phyloP scores from a whole-genome alignment of 305 asterid species.

The Fraxinus greggii region DNA sequence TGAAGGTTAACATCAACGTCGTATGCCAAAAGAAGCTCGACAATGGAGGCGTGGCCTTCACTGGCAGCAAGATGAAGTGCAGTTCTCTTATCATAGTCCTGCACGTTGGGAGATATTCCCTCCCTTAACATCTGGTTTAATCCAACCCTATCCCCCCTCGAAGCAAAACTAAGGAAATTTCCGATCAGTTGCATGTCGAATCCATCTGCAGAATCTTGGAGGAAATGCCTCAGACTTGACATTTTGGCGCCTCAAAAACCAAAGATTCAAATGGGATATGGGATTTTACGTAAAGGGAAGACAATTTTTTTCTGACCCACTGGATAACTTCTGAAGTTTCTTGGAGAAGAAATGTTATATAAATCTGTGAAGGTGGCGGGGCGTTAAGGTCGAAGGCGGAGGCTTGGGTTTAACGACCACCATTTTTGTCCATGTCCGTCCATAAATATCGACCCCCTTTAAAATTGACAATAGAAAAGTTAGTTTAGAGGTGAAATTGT shows the following conservation, averaged over 20 bases:
- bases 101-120: constrained; percentile 57
- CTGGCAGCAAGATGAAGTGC: constrained; percentile 74
- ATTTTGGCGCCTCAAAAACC: constrained; percentile 7
- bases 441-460: background rate
- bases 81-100: constrained; percentile 60
- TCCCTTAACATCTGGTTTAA: constrained; percentile 54
- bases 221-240: constrained; percentile 27
- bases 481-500: background rate
- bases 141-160: constrained; percentile 69
- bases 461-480: background rate
- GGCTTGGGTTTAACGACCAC: constrained; percentile 16
- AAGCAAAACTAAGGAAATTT: constrained; percentile 61
- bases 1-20: constrained; percentile 57
- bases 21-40: constrained; percentile 63
- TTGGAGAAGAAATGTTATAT: background rate
- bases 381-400: constrained; percentile 25
- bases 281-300: background rate
- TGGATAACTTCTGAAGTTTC: background rate
- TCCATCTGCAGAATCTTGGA: constrained; percentile 26
- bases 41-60: constrained; percentile 65
- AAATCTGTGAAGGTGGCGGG: background rate
- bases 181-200: constrained; percentile 56
- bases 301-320: background rate
- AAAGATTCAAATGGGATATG: background rate
- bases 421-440: background rate